phyloP scores from a whole-genome alignment of 2,329 filamentous ascomycete species.

The Apiospora sp. region DNA sequence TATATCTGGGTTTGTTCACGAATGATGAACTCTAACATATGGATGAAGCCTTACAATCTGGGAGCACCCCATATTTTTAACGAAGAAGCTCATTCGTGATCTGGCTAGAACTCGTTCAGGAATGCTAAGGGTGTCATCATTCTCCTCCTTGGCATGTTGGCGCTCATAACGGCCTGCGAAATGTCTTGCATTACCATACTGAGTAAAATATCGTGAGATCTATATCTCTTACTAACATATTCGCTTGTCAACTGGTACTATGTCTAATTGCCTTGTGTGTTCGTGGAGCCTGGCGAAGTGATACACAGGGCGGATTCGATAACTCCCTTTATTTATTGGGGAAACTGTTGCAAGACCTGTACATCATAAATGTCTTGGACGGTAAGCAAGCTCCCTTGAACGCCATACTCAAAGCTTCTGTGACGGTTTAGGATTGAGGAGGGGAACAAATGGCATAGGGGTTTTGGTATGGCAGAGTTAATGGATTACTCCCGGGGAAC shows the following conservation, averaged over 20 bases:
- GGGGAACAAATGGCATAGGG: not conserved
- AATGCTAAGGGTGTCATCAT: not conserved
- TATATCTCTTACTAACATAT: not conserved
- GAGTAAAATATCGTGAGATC: not conserved
- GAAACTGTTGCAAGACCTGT: not conserved
- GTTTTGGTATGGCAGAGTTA: not conserved
- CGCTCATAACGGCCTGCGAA: not conserved
- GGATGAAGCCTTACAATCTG: not conserved
- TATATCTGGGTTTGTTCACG: not conserved
- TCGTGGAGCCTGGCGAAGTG: not conserved
- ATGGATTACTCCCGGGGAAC: not conserved
- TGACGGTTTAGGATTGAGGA: not conserved
- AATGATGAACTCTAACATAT: not conserved
- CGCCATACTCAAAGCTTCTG: not conserved
- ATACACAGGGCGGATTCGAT: not conserved
- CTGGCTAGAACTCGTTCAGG: not conserved
- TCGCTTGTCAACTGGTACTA: slow-evolving; percentile 5
- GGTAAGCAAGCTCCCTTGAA: not conserved
- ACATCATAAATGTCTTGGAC: not conserved
- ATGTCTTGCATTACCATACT: not conserved
- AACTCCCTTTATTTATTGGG: not conserved
- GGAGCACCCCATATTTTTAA: not conserved
- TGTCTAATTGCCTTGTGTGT: not conserved
- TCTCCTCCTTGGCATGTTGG: not conserved
- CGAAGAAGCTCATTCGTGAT: not conserved